Evolutionary conservation across 768 basidiomycete genomes (phyloP).

Genomic region (Paxillus involutus): DNA sequence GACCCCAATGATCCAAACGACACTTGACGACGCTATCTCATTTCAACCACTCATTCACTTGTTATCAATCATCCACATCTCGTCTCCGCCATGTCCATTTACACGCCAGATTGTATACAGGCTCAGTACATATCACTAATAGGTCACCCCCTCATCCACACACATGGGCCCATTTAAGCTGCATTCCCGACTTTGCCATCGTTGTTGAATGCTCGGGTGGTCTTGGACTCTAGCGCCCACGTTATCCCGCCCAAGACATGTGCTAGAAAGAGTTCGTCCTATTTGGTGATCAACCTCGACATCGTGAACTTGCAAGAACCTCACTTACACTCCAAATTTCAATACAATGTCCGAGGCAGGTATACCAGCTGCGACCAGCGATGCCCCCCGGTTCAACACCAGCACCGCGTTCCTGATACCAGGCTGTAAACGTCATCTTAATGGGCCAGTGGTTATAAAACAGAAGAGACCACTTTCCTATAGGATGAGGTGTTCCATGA

Average conservation of each 20-base stretch:
- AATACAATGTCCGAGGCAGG: constrained; percentile 75
- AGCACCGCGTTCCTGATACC: constrained; percentile 78
- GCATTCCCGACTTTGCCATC: constrained; percentile 59
- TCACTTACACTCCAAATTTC: constrained; percentile 70
- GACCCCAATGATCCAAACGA: constrained; percentile 48
- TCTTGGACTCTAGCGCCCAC: constrained; percentile 71
- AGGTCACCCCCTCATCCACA: constrained; percentile 4
- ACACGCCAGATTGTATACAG: constrained; percentile 29
- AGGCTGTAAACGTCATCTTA: constrained; percentile 48
- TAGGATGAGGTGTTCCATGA: constrained; percentile 77
- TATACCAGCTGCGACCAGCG: constrained; percentile 82
- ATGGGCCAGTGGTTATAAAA: background rate
- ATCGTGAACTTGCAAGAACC: background rate
- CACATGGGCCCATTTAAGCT: constrained; percentile 4
- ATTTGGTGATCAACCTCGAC: constrained; percentile 4
- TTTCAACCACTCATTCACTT: constrained; percentile 8
- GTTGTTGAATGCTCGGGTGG: constrained; percentile 65
- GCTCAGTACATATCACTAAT: constrained; percentile 21
- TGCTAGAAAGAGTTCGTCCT: constrained; percentile 67
- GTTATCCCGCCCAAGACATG: constrained; percentile 76
- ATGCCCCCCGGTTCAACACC: constrained; percentile 50
- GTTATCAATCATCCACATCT: constrained; percentile 13
- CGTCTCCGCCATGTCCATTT: constrained; percentile 22
- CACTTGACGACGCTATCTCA: constrained; percentile 7
- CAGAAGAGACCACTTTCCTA: constrained; percentile 43